Evolutionary conservation across 106 monocot genomes (phyloP), one percentile per base, ranked within the genome.

Genomic region (Xerophyta viscosa): DNA sequence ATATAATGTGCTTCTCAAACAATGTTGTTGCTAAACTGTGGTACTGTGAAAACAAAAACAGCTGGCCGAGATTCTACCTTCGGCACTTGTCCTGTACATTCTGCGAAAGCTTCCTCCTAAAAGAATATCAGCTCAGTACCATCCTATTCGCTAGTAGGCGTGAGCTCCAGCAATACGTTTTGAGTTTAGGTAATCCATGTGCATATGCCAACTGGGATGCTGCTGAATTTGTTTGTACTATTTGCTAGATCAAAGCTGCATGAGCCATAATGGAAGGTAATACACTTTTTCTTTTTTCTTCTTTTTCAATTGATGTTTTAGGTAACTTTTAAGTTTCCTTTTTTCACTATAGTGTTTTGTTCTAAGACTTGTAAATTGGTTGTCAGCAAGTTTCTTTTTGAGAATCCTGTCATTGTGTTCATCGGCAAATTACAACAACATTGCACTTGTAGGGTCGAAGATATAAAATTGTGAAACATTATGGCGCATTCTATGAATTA

Each of bases 61-160:
- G 87, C 54, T 87, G 55, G 65, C 87, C 2, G 87, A 87, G 68
- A 75, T 87, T 30, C 61, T 80, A 17, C 80, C 86, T 24, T 86
- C 80, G 6, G 73, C 69, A 18, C 70, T 86, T 29, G 80, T 86
- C 55, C 70, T 86, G 7, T 86, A 70, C 60, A 80, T 86, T 21
- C 64, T 86, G 14, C 76, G 77, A 8, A 86, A 80, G 50, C 54
- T 86, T 12, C 86, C 86, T 24, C 80, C 86, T 0, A 80, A 86
- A 50, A 69, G 86, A 73, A 69, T 86, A 0, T 86, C 76, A 18
- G 80, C 80, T 9, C 80, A 77, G 14, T 80, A 86, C 58, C 80
- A 86, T 41, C 80, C 86, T 17, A 86, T 86, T 56, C 66, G 69
- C 24, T 86, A 58, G 21, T 25, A 11, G 52, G 50, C 6, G 13